phyloP scores from a whole-genome alignment of 441 rosid species.

The Populus hybrid region DNA sequence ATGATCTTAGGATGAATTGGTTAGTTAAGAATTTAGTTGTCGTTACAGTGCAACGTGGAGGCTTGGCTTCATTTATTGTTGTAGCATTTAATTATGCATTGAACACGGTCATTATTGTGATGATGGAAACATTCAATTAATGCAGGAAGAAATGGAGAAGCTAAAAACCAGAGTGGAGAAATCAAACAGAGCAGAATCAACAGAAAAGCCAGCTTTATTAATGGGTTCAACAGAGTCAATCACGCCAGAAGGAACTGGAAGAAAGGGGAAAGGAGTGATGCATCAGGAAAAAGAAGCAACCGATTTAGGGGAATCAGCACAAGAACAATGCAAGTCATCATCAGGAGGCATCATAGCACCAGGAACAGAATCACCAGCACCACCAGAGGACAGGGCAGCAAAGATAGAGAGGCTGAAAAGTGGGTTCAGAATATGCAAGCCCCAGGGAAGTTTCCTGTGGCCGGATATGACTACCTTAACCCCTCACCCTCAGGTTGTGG shows the following conservation, averaged over 20 bases:
- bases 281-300: conserved; percentile 10
- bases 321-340: conserved; percentile 12
- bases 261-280: conserved; percentile 16
- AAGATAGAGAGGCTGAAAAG: conserved; percentile 61
- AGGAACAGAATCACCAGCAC: conserved; percentile 16
- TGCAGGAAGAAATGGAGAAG: conserved; percentile 54
- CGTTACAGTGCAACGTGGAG: background rate
- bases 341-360: conserved; percentile 16
- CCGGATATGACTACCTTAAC: conserved; percentile 45
- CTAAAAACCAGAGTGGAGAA: conserved; percentile 43
- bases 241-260: conserved; percentile 11
- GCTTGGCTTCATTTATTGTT: background rate
- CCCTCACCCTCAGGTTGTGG: conserved; percentile 29
- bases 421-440: conserved; percentile 84
- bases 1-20: background rate
- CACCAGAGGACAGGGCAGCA: conserved; percentile 44
- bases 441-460: conserved; percentile 73
- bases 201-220: conserved; percentile 17
- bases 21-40: background rate
- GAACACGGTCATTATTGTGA: background rate
- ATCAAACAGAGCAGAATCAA: conserved; percentile 28
- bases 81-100: background rate
- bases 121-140: background rate
- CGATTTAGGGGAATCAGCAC: conserved; percentile 4
- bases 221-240: conserved; percentile 20